Evolutionary conservation across 2,329 filamentous ascomycete genomes (phyloP).

Genomic region (Ceratocystis huliohia): DNA sequence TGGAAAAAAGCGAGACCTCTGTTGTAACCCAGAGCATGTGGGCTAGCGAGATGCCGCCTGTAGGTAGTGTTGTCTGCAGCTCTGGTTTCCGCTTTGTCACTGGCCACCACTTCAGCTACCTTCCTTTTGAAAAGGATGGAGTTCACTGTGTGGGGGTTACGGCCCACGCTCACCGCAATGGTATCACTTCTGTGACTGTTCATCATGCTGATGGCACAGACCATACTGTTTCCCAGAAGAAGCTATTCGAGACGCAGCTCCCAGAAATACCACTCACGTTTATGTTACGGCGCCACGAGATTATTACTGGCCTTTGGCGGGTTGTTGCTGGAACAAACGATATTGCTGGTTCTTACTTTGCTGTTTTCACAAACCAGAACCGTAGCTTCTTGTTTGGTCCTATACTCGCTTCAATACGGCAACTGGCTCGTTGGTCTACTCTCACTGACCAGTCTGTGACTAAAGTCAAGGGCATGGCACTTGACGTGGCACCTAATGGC

Average conservation of each 20-base stretch:
- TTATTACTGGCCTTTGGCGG: background rate
- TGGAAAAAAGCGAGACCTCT: background rate
- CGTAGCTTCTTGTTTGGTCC: slow-evolving; percentile 9
- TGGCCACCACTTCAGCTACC: slow-evolving; percentile 7
- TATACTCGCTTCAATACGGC: background rate
- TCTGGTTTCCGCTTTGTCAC: background rate
- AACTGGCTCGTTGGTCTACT: background rate
- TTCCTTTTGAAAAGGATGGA: slow-evolving; percentile 7
- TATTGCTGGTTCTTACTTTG: background rate
- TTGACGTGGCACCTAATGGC: background rate
- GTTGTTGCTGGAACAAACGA: background rate
- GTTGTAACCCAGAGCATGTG: background rate
- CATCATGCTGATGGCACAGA: slow-evolving; percentile 6
- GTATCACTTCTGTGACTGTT: background rate
- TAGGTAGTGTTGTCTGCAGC: background rate
- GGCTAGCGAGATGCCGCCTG: slow-evolving; percentile 5
- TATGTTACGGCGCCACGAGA: background rate
- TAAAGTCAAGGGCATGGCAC: slow-evolving; percentile 1
- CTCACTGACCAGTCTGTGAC: background rate
- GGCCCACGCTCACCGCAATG: background rate
- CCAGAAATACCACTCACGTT: slow-evolving; percentile 1
- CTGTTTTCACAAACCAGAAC: slow-evolving; percentile 3
- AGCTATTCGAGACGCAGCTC: background rate
- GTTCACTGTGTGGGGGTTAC: background rate
- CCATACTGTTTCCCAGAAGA: background rate